Conservation (phyloP, 2,329 filamentous ascomycete genomes). For the Berkeleyomyces rouxiae region DNA sequence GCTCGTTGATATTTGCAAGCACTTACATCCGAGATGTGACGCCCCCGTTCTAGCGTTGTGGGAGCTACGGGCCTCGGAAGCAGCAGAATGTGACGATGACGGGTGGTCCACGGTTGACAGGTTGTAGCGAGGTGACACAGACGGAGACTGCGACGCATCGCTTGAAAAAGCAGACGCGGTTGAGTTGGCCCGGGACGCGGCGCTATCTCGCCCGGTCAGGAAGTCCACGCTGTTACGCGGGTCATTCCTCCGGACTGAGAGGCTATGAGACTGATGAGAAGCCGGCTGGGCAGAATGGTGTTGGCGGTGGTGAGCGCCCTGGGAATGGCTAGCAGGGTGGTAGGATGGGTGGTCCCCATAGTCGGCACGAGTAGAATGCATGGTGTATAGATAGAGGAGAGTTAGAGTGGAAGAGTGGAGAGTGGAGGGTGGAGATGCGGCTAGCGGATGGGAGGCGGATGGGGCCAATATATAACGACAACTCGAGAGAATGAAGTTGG, state of each 20-base stretch:
- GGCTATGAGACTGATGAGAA: neutral
- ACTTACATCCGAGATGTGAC: neutral
- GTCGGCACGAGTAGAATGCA: neutral
- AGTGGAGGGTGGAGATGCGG: neutral
- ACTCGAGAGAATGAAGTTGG: neutral
- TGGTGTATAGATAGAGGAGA: neutral
- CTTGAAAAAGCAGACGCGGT: neutral
- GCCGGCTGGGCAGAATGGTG: too few relatives aligned
- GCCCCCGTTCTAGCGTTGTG: neutral
- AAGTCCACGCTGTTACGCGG: conserved; percentile 5
- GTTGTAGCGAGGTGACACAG: conserved; percentile 2
- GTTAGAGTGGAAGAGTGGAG: neutral
- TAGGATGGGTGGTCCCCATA: neutral
- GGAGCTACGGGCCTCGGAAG: neutral
- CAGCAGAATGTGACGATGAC: neutral
- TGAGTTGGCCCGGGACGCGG: neutral
- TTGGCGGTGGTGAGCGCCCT: neutral
- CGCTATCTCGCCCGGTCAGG: neutral
- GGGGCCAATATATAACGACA: neutral
- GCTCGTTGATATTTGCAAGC: neutral
- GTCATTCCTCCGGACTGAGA: neutral
- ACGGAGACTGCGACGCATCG: neutral
- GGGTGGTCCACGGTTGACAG: conserved; percentile 1
- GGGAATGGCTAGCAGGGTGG: neutral
- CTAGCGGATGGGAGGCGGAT: neutral